Base-by-base conservation (phyloP, 345 rosid genomes). In the Dipteronia sinensis region DNA sequence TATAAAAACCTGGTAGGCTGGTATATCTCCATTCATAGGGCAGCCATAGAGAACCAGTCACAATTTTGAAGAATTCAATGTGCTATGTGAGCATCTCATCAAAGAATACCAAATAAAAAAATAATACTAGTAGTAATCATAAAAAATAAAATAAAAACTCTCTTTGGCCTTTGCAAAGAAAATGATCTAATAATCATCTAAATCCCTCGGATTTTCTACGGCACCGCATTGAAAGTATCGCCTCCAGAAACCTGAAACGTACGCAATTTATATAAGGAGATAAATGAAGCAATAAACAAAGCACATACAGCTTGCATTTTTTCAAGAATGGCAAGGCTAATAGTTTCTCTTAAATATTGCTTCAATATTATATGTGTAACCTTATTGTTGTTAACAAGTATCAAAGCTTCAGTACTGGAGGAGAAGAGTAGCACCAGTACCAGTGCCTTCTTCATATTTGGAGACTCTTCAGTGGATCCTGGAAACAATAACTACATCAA, bases 401-500 rank as follows among this genome's bases (percentile, higher is more conserved):
- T 27, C 70, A 31, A 31, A 2, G 67, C 56, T 42, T 82, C 64
- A 59, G 78, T 23, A 22, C 9, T 71, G 9, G 56, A 1, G n/a
- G 81, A 46, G 20, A 51, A 66, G 61, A 56, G 23, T 17, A 3
- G 15, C 16, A 0, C 23, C 16, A 0, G 40, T 55, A 82, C 86
- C 0, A 1, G 38, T 55, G 86, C 89, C 0, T 80, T 87, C 47
- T 89, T 89, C 81, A 76, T 87, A 67, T 89, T 89, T 22, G 92
- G 92, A 9, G 90, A 87, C 82, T 89, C 92, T 74, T 71, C 80
- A 0, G 90, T 86, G 1, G 90, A 89, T 74, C 72, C 76, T 3
- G 90, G 90, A 61, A 87, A 89, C 88, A 89, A 87, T 74, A 85
- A 87, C n/a, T 84, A 86, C 83, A 84, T 87, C 83, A 42, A 72